A percentile compares a stretch with the other conserved stretches of the same genome.
Conservation (phyloP, 2,329 filamentous ascomycete genomes). For the Cladophialophora bantiana region DNA sequence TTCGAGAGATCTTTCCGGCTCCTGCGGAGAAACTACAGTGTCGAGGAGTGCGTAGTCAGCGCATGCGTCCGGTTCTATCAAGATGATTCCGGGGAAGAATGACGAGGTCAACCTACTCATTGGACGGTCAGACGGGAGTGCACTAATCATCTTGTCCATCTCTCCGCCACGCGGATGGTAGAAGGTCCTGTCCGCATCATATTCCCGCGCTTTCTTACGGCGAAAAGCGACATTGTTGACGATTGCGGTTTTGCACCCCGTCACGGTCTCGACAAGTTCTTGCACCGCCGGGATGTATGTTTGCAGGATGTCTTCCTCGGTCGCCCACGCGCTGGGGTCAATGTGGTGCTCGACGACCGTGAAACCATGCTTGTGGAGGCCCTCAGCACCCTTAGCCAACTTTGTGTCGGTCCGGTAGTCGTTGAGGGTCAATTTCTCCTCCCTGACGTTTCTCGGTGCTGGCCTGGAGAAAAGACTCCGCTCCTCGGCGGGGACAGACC, state of each 20-base stretch:
- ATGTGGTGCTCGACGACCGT: slow-evolving; percentile 9
- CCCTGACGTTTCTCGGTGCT: neutral
- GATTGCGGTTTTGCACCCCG: neutral
- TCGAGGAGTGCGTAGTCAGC: neutral
- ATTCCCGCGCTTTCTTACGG: neutral
- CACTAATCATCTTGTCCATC: slow-evolving; percentile 1
- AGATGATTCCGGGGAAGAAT: neutral
- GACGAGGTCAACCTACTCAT: neutral
- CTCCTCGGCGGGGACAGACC: neutral
- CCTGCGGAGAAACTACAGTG: neutral
- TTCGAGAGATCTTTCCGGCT: slow-evolving; percentile 1
- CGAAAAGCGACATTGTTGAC: slow-evolving; percentile 16
- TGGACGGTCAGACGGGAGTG: neutral
- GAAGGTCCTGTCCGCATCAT: neutral
- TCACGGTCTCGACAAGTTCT: slow-evolving; percentile 2
- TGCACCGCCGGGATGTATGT: slow-evolving; percentile 6
- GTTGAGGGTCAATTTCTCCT: slow-evolving; percentile 10
- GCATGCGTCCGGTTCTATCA: neutral
- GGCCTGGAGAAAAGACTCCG: slow-evolving; percentile 3
- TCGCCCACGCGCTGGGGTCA: neutral
- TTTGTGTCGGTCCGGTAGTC: neutral
- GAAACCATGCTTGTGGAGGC: slow-evolving; percentile 12
- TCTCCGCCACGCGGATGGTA: slow-evolving; percentile 8
- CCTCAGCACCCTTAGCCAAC: neutral
- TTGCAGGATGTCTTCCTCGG: neutral